Base-by-base conservation (phyloP, 495 filamentous ascomycete genomes). In the Xylaria palmicola region DNA sequence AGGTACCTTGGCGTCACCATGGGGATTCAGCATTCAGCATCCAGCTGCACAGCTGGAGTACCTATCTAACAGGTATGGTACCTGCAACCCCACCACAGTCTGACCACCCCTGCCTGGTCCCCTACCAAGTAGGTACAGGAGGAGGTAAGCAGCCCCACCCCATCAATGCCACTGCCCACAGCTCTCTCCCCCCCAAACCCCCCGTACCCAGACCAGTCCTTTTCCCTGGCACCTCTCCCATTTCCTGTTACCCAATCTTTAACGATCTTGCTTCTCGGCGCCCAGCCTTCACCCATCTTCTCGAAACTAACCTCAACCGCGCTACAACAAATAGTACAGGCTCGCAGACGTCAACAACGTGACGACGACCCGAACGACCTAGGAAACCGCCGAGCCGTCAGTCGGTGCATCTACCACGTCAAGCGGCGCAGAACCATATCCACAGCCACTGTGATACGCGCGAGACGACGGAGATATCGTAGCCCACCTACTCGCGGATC, bases 181-280 rank as follows among this genome's bases (percentile, higher is more conserved):
- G 43, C 9, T 48, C 56, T n/a, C n/a, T n/a, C n/a, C n/a, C n/a
- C n/a, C n/a, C n/a, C n/a, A n/a, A n/a, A n/a, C 49, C 32, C 56
- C 48, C 48, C 52, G 37, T 53, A 47, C 49, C 63, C 58, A 58
- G 56, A 44, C 64, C 57, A 71, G 59, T 47, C 52, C 45, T 50
- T 55, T 63, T 56, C 49, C 56, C 65, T 63, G 49, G 62, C 62
- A 67, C 64, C 66, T 66, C 66, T 65, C 62, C 62, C 64, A 51
- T 66, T 58, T 59, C 62, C 60, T 63, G 53, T 48, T 39, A 66
- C 56, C 62, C 58, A 44, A 54, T 53, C 36, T 52, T 53, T 19
- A 58, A 47, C 44, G 55, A 58, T 58, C 55, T 49, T 58, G 41
- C 55, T 51, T 60, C 68, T 68, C 59, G 68, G 68, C 68, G 68